Conservation (phyloP, 148 eudicot genomes). For the Mesembryanthemum crystallinum region DNA sequence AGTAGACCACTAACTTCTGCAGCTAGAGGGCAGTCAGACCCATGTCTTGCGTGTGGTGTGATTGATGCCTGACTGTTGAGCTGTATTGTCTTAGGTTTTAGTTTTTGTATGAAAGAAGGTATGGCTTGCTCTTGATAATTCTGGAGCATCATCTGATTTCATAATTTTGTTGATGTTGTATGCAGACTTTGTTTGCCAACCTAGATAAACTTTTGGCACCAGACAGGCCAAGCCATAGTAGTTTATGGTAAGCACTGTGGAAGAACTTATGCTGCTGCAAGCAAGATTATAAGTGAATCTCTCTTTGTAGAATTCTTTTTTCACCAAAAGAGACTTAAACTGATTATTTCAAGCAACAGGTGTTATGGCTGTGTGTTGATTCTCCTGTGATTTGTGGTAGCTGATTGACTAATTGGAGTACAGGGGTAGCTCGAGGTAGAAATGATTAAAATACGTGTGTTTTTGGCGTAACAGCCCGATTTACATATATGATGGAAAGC, state of each 20-base stretch:
- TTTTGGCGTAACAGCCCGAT: background rate
- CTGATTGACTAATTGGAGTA: background rate
- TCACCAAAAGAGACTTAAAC: background rate
- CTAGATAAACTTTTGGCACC: slow-evolving; percentile 81
- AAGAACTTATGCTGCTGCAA: background rate
- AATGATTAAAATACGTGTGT: background rate
- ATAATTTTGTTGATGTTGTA: slow-evolving; percentile 22
- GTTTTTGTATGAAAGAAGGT: background rate
- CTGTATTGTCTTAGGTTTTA: background rate
- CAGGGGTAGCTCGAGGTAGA: background rate
- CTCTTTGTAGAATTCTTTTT: background rate
- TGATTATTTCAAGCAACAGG: background rate
- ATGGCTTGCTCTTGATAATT: background rate
- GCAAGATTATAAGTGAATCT: background rate
- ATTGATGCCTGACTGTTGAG: background rate
- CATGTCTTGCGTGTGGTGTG: background rate
- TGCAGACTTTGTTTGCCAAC: slow-evolving; percentile 77
- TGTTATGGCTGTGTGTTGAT: background rate
- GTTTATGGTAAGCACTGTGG: slow-evolving; percentile 65
- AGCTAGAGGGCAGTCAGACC: background rate
- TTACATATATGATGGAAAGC: background rate
- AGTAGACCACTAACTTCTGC: background rate
- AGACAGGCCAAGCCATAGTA: slow-evolving; percentile 75
- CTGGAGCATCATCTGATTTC: background rate
- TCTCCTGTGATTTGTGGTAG: background rate